phyloP scores from a whole-genome alignment of 345 rosid species.

The Gossypium sturtianum region DNA sequence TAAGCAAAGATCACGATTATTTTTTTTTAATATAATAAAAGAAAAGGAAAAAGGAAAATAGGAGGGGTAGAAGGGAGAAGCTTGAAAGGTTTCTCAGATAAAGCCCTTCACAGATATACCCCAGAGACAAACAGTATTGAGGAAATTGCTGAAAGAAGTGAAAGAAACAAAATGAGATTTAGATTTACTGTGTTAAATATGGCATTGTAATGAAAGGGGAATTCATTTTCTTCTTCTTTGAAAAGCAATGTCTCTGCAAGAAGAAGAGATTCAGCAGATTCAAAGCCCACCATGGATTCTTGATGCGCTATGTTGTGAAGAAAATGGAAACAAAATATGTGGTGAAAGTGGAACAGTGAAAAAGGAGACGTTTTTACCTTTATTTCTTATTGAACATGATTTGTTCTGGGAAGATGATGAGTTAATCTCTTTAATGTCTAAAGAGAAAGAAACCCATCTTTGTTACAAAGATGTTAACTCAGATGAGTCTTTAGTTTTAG shows the following conservation, averaged over 20 bases:
- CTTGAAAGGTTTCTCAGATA: slow-evolving; percentile 39
- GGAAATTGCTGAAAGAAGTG: not conserved
- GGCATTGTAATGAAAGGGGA: slow-evolving; percentile 43
- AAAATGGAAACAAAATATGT: slow-evolving; percentile 18
- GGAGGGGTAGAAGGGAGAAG: slow-evolving; percentile 26
- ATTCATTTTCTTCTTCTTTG: slow-evolving; percentile 39
- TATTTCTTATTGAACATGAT: slow-evolving; percentile 40
- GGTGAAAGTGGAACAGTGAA: slow-evolving; percentile 14
- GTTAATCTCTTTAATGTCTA: slow-evolving; percentile 43
- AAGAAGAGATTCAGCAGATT: slow-evolving; percentile 30
- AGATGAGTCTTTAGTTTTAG: slow-evolving; percentile 38
- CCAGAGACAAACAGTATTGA: slow-evolving; percentile 8
- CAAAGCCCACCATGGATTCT: slow-evolving; percentile 33
- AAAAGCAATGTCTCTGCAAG: slow-evolving; percentile 58
- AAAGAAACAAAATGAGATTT: slow-evolving; percentile 12
- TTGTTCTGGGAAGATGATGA: slow-evolving; percentile 61
- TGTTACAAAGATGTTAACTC: slow-evolving; percentile 19
- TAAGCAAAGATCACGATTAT: too few relatives aligned
- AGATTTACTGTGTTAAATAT: slow-evolving; percentile 15
- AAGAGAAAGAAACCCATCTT: slow-evolving; percentile 48
- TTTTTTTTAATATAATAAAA: not conserved
- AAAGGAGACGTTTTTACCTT: slow-evolving; percentile 44
- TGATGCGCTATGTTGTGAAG: slow-evolving; percentile 61
- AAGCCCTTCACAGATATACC: slow-evolving; percentile 25
- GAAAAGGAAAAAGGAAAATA: not conserved